Base-by-base conservation (phyloP, 2,329 filamentous ascomycete genomes). In the Hypomyces perniciosus region DNA sequence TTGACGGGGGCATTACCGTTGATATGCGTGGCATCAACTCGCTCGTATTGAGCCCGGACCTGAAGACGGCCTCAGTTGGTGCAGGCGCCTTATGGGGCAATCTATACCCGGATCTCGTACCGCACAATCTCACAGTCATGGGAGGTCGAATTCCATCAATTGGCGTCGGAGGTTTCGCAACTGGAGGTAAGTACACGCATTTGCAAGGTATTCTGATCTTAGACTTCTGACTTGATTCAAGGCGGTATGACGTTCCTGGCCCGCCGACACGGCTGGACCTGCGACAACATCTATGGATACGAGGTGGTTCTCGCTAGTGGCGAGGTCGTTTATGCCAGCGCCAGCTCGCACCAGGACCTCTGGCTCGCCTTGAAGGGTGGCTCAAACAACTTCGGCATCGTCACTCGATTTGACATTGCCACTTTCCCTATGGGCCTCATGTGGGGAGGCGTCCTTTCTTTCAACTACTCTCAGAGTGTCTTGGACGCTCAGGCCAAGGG, bases 361-460 rank as follows among this genome's bases (percentile, higher is more conserved):
- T 77, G 64, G 58, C 68, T 64, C 56, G 73, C 73, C 3, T 63
- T 76, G 1, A 68, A 70, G 34, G 73, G 72, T 7, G 76, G 76
- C 5, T 72, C 72, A 8, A 64, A 64, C 26, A 76, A 74, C 56
- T 72, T 71, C 47, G 71, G 69, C 41, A 60, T 65, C 30, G 56
- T 62, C 26, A 60, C 68, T 2, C 54, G 51, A 49, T 57, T 63
- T 34, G 57, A 60, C 26, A 34, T 65, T 27, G 47, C 56, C 12
- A 60, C 65, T 0, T 51, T 54, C 20, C 13, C 37, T n/a, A n/a
- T 44, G 20, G 53, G 31, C 2, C 44, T 54, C 10, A 44, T 62
- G 28, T 62, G 60, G 60, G 59, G 58, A 12, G 57, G 59, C 27
- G 40, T 56, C 4, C 54, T 54, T 4, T 50, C 50, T 7, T 60